A percentile compares a stretch with the other conserved stretches of the same genome.
These are phyloP conservation scores for Artemisia annua DNA, from an alignment of 129 eudicot species.

Conservation along the genomic window DNA sequence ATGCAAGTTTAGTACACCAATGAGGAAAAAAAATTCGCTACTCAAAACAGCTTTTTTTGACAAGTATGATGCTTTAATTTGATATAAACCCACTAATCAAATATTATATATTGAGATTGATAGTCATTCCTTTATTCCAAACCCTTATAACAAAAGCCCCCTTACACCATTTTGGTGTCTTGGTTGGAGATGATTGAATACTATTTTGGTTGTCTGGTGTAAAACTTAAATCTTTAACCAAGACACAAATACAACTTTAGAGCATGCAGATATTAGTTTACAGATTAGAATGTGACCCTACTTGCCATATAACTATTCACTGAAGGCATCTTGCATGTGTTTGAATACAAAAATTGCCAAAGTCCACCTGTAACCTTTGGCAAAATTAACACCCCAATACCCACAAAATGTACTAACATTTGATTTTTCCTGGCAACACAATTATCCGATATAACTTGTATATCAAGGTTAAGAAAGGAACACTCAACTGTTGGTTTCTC, in stretches of 20 bases:
- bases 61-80: too few relatives aligned
- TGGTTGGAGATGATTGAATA: too few relatives aligned
- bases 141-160: too few relatives aligned
- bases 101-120: too few relatives aligned
- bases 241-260: background rate
- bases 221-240: too few relatives aligned
- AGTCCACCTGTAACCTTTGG: slow-evolving; percentile 1
- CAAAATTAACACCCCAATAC: background rate
- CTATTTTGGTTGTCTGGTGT: too few relatives aligned
- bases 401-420: background rate
- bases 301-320: slow-evolving; percentile 5
- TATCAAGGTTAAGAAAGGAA: background rate
- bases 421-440: background rate
- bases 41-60: too few relatives aligned
- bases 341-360: background rate
- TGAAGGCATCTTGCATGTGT: background rate
- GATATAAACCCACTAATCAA: too few relatives aligned
- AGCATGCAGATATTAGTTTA: slow-evolving; percentile 8
- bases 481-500: slow-evolving; percentile 14
- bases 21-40: too few relatives aligned
- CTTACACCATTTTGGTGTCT: too few relatives aligned
- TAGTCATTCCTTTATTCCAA: too few relatives aligned
- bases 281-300: slow-evolving; percentile 15
- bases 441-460: background rate
- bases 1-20: too few relatives aligned